phyloP scores from a whole-genome alignment of 2,329 filamentous ascomycete species.

The Aspergillus ibericus region DNA sequence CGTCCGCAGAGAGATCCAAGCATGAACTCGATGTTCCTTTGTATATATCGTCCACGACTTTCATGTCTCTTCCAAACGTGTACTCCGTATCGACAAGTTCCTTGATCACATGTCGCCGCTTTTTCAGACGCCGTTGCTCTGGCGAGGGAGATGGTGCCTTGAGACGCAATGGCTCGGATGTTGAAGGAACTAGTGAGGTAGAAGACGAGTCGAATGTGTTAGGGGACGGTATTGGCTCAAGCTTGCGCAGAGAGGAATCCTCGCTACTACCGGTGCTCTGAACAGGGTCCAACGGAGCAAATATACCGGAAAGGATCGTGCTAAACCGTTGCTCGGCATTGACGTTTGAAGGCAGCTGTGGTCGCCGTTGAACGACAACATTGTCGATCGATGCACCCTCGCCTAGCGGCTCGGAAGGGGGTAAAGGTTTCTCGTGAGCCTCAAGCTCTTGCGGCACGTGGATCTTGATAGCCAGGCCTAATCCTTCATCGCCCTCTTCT shows the following conservation, averaged over 20 bases:
- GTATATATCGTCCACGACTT: conserved; percentile 96
- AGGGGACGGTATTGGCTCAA: conserved; percentile 31
- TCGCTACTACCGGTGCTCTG: conserved; percentile 37
- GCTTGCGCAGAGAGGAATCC: conserved; percentile 36
- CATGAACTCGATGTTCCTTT: conserved; percentile 86
- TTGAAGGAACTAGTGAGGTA: conserved; percentile 38
- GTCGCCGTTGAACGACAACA: neutral
- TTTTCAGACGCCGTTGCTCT: conserved; percentile 61
- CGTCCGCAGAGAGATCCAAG: conserved; percentile 75
- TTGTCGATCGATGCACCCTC: conserved; percentile 14
- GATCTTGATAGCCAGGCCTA: conserved; percentile 49
- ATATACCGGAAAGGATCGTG: conserved; percentile 10
- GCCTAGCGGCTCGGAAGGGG: conserved; percentile 26
- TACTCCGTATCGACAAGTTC: conserved; percentile 93
- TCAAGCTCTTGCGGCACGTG: conserved; percentile 31
- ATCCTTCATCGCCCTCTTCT: conserved; percentile 33
- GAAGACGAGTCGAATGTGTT: conserved; percentile 37
- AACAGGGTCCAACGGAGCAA: conserved; percentile 23
- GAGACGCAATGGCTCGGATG: conserved; percentile 24
- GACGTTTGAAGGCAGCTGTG: neutral
- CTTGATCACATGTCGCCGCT: conserved; percentile 81
- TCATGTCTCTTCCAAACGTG: conserved; percentile 91
- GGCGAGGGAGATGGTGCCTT: conserved; percentile 35
- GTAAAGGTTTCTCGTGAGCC: conserved; percentile 17
- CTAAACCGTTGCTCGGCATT: conserved; percentile 17